Evolutionary conservation across 768 basidiomycete species (phyloP).

Genomic region (Pisolithus microcarpus): DNA sequence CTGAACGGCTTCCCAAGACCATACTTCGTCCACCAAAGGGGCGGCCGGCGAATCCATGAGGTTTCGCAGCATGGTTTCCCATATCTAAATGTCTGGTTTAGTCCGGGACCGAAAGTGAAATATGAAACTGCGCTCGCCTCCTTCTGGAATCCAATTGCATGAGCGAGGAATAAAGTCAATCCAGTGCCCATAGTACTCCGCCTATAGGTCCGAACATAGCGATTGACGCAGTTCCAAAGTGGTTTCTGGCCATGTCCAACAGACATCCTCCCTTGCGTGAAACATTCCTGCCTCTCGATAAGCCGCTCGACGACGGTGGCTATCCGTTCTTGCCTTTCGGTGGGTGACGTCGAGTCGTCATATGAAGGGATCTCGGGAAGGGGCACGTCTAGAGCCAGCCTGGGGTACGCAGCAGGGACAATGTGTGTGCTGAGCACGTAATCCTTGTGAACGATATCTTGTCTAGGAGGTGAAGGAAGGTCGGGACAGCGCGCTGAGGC

Average conservation of each 20-base stretch:
- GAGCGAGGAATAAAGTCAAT: conserved; percentile 67
- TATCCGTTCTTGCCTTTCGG: conserved; percentile 9
- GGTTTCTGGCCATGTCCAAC: conserved; percentile 21
- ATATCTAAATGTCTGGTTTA: conserved; percentile 45
- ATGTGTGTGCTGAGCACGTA: conserved; percentile 25
- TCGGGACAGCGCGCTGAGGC: conserved; percentile 4
- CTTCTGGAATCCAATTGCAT: conserved; percentile 85
- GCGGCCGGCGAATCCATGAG: conserved; percentile 41
- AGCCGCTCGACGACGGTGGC: conserved; percentile 14
- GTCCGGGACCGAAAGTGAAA: not conserved
- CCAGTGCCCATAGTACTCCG: conserved; percentile 21
- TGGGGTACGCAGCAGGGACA: conserved; percentile 24
- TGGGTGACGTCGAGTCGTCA: not conserved
- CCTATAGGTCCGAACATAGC: conserved; percentile 43
- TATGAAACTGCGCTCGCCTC: conserved; percentile 44
- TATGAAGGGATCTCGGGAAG: conserved; percentile 14
- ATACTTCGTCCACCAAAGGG: conserved; percentile 57
- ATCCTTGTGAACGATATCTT: conserved; percentile 13
- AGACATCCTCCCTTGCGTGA: conserved; percentile 11
- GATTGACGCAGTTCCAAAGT: conserved; percentile 68
- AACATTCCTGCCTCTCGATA: conserved; percentile 7
- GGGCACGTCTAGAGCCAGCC: conserved; percentile 19
- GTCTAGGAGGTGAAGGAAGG: conserved; percentile 17
- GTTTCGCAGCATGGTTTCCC: conserved; percentile 59
- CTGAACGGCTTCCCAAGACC: conserved; percentile 77